Evolutionary conservation across 106 monocot genomes (phyloP), one percentile per base, ranked within the genome.

Genomic region (Dendrobium chrysotoxum): DNA sequence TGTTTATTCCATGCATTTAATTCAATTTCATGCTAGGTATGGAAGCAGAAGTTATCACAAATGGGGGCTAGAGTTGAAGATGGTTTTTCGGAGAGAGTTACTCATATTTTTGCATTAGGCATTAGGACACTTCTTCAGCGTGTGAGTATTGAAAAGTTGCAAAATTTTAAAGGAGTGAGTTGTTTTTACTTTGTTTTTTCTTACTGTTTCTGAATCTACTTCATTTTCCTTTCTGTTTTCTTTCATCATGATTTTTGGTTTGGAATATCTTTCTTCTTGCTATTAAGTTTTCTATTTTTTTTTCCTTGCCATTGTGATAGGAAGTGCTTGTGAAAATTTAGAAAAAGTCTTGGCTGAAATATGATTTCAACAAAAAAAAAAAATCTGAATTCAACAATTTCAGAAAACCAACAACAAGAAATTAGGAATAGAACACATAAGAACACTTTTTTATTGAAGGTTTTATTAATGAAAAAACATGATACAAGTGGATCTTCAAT

Each of bases 41-140:
- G 93, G 93, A 87, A 86, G 46, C 85, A 87, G 40, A 96, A 90
- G 81, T 82, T 96, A 77, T 26, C 77, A 28, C 93, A 96, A 80
- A 96, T 90, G 93, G 93, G 96, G 74, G 90, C 93, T 79, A 66
- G 15, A n/a, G 61, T 92, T 80, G 91, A 88, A 75, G 81, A 90
- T 42, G 80, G 28, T 12, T 5, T 92, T 35, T 82, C 88, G 40
- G 83, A 85, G 57, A 84, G 75, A 28, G 85, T 92, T 44, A 90
- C 93, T 15, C 93, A 96, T 80, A 77, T 96, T 25, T 89, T 96
- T 42, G 91, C 90, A 26, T 35, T 81, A 45, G 78, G 88, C 64
- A 83, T 84, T 54, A 78, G 50, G 30, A 39, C 42, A 18, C 79
- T 95, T 45, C 85, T 86, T 17, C 85, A 87, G 28, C 81, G 87